A percentile compares a stretch with the other conserved stretches of the same genome.
These are phyloP conservation scores for Tolypocladium paradoxum DNA, from an alignment of 2,329 filamentous ascomycete genomes.

Conservation along the genomic window DNA sequence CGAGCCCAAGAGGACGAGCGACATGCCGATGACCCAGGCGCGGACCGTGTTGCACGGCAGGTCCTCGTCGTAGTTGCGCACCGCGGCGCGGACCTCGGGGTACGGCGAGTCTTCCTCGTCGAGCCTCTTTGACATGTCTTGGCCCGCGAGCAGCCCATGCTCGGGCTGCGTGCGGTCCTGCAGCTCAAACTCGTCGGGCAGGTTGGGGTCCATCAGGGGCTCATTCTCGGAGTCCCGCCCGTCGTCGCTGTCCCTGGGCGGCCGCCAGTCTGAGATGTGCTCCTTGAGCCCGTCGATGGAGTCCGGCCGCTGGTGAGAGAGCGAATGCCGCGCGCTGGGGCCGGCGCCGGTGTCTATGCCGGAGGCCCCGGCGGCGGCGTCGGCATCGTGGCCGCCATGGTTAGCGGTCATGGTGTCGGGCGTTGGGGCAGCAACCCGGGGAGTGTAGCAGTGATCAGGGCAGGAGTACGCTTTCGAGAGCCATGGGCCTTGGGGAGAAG, in stretches of 20 bases:
- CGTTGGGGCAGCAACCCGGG: not conserved
- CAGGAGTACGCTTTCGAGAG: not conserved
- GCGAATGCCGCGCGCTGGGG: slow-evolving; percentile 15
- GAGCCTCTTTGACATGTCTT: slow-evolving; percentile 18
- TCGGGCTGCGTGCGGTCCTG: slow-evolving; percentile 16
- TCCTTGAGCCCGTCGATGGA: slow-evolving; percentile 15
- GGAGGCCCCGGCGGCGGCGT: slow-evolving; percentile 8
- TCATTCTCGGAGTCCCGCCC: slow-evolving; percentile 42
- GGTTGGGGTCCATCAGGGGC: slow-evolving; percentile 43
- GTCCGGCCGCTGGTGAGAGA: slow-evolving; percentile 13
- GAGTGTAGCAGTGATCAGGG: no score
- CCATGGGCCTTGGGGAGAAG: not conserved
- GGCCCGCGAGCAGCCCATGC: slow-evolving; percentile 5
- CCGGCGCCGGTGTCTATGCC: slow-evolving; percentile 9
- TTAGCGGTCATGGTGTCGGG: not conserved
- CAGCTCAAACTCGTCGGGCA: slow-evolving; percentile 29
- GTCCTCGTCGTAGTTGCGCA: slow-evolving; percentile 54
- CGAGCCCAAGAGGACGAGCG: slow-evolving; percentile 44
- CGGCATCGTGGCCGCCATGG: not conserved
- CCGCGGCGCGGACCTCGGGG: slow-evolving; percentile 53
- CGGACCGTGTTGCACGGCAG: slow-evolving; percentile 56
- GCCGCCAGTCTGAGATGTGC: slow-evolving; percentile 29
- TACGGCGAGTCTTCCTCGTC: slow-evolving; percentile 52
- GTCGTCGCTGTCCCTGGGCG: slow-evolving; percentile 30
- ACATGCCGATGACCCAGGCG: slow-evolving; percentile 52